phyloP scores from a whole-genome alignment of 2,329 filamentous ascomycete genomes.

The Alternaria sp. region DNA sequence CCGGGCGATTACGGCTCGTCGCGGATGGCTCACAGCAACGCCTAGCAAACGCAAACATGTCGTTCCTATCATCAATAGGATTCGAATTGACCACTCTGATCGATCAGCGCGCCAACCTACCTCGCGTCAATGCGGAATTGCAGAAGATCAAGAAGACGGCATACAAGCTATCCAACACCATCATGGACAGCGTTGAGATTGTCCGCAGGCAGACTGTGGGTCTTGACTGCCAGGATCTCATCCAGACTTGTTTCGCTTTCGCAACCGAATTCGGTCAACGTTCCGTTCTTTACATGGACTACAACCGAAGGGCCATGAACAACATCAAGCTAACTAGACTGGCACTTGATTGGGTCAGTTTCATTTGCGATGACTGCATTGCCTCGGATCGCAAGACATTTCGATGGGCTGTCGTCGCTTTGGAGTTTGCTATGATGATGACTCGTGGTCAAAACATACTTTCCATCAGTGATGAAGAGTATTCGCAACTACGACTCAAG shows the following conservation, averaged over 20 bases:
- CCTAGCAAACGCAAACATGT: slow-evolving; percentile 78
- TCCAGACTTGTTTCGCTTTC: slow-evolving; percentile 97
- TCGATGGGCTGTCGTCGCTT: slow-evolving; percentile 92
- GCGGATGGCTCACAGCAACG: slow-evolving; percentile 85
- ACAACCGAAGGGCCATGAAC: slow-evolving; percentile 95
- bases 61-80: slow-evolving; percentile 80
- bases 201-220: slow-evolving; percentile 86
- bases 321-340: slow-evolving; percentile 94
- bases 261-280: slow-evolving; percentile 98
- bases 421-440: slow-evolving; percentile 98
- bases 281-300: slow-evolving; percentile 93
- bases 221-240: slow-evolving; percentile 90
- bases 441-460: slow-evolving; percentile 92
- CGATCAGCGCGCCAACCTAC: slow-evolving; percentile 91
- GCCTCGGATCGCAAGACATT: slow-evolving; percentile 95
- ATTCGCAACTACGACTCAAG: slow-evolving; percentile 81
- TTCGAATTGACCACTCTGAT: slow-evolving; percentile 88
- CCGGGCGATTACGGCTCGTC: slow-evolving; percentile 85
- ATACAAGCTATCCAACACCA: slow-evolving; percentile 95
- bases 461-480: slow-evolving; percentile 89
- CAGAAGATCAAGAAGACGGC: slow-evolving; percentile 95
- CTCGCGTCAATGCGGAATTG: slow-evolving; percentile 88
- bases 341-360: slow-evolving; percentile 95
- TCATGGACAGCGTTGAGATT: slow-evolving; percentile 97
- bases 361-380: slow-evolving; percentile 96